phyloP scores from a whole-genome alignment of 1,284 basidiomycete species.

The Cryptococcus sp. region DNA sequence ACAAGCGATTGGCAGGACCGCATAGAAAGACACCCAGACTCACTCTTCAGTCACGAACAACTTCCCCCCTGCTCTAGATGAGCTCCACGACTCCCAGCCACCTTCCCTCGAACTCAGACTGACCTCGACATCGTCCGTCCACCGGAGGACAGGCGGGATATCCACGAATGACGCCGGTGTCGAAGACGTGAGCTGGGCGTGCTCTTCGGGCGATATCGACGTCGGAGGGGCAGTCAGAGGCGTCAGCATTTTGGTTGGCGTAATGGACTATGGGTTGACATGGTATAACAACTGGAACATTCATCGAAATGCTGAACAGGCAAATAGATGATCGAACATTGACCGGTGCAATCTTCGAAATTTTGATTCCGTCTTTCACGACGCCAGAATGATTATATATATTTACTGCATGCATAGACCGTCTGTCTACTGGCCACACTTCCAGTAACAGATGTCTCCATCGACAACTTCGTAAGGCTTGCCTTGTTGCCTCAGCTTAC shows the following conservation, averaged over 20 bases:
- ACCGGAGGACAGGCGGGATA: conserved; percentile 75
- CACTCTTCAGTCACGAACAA: conserved; percentile 82
- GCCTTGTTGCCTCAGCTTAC: conserved; percentile 93
- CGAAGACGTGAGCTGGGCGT: conserved; percentile 64
- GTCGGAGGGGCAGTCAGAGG: conserved; percentile 20
- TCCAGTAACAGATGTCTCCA: conserved; percentile 56
- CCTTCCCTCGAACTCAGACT: conserved; percentile 57
- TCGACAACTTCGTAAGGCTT: conserved; percentile 69
- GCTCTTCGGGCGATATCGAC: conserved; percentile 67
- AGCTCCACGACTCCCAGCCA: conserved; percentile 51
- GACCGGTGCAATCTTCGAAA: not conserved
- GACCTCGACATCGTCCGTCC: conserved; percentile 69
- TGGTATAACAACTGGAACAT: not conserved
- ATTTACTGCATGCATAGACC: conserved; percentile 10
- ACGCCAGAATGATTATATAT: not conserved
- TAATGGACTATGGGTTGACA: not conserved
- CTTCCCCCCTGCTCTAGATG: conserved; percentile 61
- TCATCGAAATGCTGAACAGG: not conserved
- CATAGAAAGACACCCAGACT: conserved; percentile 20
- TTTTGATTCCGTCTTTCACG: not conserved
- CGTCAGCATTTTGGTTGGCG: conserved; percentile 8
- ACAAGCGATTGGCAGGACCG: conserved; percentile 4
- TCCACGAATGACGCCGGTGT: conserved; percentile 78
- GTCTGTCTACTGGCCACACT: conserved; percentile 33
- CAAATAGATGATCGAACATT: not conserved